phyloP scores from a whole-genome alignment of 2,329 filamentous ascomycete genomes.

The Fusarium sp. region DNA sequence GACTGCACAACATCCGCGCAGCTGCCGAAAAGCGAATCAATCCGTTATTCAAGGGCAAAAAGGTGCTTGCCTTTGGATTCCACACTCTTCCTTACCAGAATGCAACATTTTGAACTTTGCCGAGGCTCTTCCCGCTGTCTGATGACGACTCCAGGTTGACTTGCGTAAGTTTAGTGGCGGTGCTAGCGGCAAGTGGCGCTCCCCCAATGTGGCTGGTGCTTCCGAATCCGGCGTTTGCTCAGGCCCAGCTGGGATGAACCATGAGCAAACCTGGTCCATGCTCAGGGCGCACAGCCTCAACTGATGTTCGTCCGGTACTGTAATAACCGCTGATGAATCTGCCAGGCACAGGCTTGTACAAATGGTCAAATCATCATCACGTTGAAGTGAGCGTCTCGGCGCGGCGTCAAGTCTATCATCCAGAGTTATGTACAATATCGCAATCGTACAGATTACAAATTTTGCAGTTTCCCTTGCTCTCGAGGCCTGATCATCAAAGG shows the following conservation, averaged over 20 bases:
- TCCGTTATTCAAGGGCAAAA: neutral
- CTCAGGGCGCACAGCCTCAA: constrained; percentile 1
- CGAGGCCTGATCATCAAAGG: no score
- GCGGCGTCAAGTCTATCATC: no score
- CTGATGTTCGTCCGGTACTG: neutral
- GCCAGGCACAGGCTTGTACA: neutral
- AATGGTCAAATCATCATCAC: no score
- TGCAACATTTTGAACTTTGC: neutral
- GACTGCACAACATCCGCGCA: constrained; percentile 7
- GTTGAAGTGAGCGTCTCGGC: no score
- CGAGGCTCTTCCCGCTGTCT: neutral
- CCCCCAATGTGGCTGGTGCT: constrained; percentile 34
- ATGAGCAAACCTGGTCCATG: constrained; percentile 18
- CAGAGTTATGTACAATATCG: neutral
- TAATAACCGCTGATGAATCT: neutral
- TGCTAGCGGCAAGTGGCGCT: constrained; percentile 33
- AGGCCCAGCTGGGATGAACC: constrained; percentile 8
- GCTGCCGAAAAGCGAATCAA: constrained; percentile 7
- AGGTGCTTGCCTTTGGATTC: neutral
- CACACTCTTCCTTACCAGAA: neutral
- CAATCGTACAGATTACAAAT: no score
- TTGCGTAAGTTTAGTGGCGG: constrained; percentile 40
- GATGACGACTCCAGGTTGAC: constrained; percentile 11
- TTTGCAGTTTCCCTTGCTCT: neutral
- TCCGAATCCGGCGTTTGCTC: constrained; percentile 23